Base-by-base conservation (phyloP, 495 filamentous ascomycete species). In the Recurvomyces mirabilis region DNA sequence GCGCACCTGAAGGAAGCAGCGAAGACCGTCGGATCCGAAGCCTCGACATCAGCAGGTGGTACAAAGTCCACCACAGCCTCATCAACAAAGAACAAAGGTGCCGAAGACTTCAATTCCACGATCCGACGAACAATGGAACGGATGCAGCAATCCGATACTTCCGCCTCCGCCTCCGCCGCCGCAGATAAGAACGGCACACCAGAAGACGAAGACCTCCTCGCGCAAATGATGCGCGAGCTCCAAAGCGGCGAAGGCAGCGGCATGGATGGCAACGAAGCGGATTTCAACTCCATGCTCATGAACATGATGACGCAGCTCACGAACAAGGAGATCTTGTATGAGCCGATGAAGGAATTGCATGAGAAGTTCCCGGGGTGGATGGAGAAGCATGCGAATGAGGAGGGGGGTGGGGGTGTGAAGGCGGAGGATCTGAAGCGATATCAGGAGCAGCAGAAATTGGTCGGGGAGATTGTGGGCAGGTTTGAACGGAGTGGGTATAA, bases 231-330 rank as follows among this genome's bases (percentile, higher is more conserved):
- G 47, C 91, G 88, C 62, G 81, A 86, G 39, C 78, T 88, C 73
- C 74, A 83, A 50, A 68, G 72, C 38, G 73, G 70, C 7, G 74
- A 71, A 1, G 46, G 18, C 5, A 38, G 37, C 10, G 68, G 74
- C 1, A 73, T 65, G 7, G 61, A 56, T 20, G 80, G 74, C 14
- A 72, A 70, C 42, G 87, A 96, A 17, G 87, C 88, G 43, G 87
- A 93, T 48, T 81, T 95, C 53, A 83, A 81, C 20, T 88, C 91
- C 63, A 82, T 96, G 78, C 71, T 96, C 23, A 69, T 93, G 68
- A 84, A 81, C 21, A 94, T 95, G 86, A 96, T 98, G 88, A 86
- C 96, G 63, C 87, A 98, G 62, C 68, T 98, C 43, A 95, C 91
- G 1, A 93, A 91, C 58, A 96, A 94, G 68, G 91, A 98, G 57